Base-by-base conservation (phyloP, 2,329 filamentous ascomycete species). In the Arachnomyces sp. region DNA sequence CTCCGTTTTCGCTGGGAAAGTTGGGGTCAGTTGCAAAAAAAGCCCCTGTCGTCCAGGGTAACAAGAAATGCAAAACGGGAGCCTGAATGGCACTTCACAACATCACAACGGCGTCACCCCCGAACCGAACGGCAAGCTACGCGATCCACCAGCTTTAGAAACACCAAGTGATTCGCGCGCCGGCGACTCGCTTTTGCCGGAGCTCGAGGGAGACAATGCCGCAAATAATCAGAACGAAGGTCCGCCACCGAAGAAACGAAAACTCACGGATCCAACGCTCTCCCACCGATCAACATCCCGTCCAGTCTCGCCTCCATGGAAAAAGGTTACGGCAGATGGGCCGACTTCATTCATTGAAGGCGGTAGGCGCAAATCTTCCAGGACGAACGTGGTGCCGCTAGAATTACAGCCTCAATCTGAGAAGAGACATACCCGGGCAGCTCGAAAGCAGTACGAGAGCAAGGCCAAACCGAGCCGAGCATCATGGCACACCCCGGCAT, bases 291-390 rank as follows among this genome's bases (percentile, higher is more conserved):
- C 59, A 15, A 63, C 59, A 17, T 58, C 65, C n/a, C 60, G 66
- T 34, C 58, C 61, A 34, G 50, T 59, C 31, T 96, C 90, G 47
- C 92, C 92, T 49, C 92, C 92, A 15, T 98, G 92, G 92, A 96
- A 92, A 68, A 85, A 79, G 55, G 76, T 84, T 47, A 76, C 76
- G 43, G 86, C 84, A 31, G 84, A 94, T 18, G 92, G 92, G 0
- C 92, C 92, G 15, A 92, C 90, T 3, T 83, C 84, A 1, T 89
- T 93, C 58, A 76, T 83, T 34, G 70, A 74, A 44, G 71, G 77
- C 57, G 78, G 78, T 30, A 71, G 71, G 49, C 68, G 78, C 44
- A 77, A 76, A 59, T 81, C 78, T 33, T 73, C 76, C 36, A 67
- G 78, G 50, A 32, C 31, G n/a, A 76, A 73, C 51, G 43, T 58